Base-by-base conservation (phyloP, 2,329 filamentous ascomycete genomes). In the Hyphodiscus sp. region DNA sequence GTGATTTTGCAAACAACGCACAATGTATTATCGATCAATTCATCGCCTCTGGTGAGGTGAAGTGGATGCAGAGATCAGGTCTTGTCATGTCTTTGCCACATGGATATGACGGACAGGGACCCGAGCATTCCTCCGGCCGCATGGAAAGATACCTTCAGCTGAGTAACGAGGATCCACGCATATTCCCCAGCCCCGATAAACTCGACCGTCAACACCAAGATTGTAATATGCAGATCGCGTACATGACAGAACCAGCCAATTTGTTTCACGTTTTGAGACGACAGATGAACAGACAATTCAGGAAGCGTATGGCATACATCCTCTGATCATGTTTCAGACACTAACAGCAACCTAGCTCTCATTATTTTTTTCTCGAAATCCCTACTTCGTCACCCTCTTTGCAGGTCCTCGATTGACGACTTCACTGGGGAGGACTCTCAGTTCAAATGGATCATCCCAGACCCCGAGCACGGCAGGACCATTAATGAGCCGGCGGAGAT, bases 11-110 rank as follows among this genome's bases (percentile, higher is more conserved):
- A 79, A 99, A 99, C 81, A 99, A 96, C 68, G 92, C 94, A 44
- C 94, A 99, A 75, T 95, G 91, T 71, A 95, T 99, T 73, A 95
- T 99, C 68, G 94, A 99, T 72, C 94, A 99, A 74, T 99, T 99
- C 75, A 86, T 99, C 65, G 92, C 94, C 49, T 96, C 94, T 58
- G 94, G 94, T 69, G 94, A 99, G 76, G 86, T 89, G 61, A 99
- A 99, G 77, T 99, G 94, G 94, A 87, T 97, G 74, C 94, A 99
- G 78, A 87, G 94, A 73, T 96, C 91, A 51, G 94, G 94, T 67
- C 83, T 99, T 49, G 90, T 99, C 64, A 87, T 97, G 81, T 96
- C 91, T 58, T 81, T 99, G 53, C 94, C 94, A 51, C 94, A 99
- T 74, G 94, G 94, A 65, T 99, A 97, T 71, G 94, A 99, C 70